Evolutionary conservation across 306 rosid species (phyloP), one percentile per base, ranked within the genome.

Genomic region (Ormosia semicastrata): DNA sequence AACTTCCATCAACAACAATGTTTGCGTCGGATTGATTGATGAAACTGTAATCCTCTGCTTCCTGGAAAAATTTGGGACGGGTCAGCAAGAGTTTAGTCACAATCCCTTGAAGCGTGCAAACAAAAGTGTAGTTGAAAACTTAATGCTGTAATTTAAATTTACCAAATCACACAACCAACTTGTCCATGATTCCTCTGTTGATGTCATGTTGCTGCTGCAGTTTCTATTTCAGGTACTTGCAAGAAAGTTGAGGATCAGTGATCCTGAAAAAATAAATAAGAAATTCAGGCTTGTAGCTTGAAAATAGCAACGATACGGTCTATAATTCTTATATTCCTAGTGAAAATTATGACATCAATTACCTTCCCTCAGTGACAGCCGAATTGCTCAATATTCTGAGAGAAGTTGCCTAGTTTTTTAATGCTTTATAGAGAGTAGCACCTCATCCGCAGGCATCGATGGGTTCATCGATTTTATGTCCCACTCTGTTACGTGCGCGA

Each of bases 111-210:
- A 36, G 52, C 0, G 1, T 47, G 36, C n/a, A 32, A 66, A 58
- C 9, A 67, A 67, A 56, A 29, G 13, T 6, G 11, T 24, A 36
- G 41, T 14, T 4, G 47, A 39, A 63, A 64, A 79, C 11, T 29
- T 24, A 6, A 4, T 11, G 15, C 3, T 54, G 6, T 30, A 9
- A 8, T 14, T 86, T 87, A 94, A 9, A 8, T 14, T 86, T 87
- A 94, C 98, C 97, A 89, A 78, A 46, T 94, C 90, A 10, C 88
- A 83, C 34, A 89, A 30, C 95, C 90, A 90, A 80, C 52, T 88
- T 7, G 66, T 83, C 66, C 93, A 88, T 72, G 91, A 74, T 32
- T 83, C 84, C 30, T 94, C 93, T 81, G 85, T 85, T 18, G 80
- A 73, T 50, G 39, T 24, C 79, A 53, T 82, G 76, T 66, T 68